These are phyloP conservation scores for Lachancea lanzarotensis DNA, from an alignment of 805 yeast genomes.

Conservation along the genomic window DNA sequence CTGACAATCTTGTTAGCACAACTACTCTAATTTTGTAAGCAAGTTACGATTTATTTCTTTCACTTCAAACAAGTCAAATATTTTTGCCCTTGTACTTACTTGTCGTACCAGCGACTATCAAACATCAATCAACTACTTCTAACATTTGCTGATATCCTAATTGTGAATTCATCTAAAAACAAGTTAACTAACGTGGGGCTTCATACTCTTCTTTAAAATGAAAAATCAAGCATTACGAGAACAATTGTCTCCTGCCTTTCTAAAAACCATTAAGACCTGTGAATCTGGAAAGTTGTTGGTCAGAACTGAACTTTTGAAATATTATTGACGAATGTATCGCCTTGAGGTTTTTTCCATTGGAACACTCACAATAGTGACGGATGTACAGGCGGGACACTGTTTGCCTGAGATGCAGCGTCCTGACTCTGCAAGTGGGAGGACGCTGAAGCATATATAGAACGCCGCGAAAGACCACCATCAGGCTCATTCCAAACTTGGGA, in stretches of 20 bases:
- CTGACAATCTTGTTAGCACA: too few species aligned
- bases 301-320: neutral
- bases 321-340: neutral
- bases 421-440: conserved; percentile 5
- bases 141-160: neutral
- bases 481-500: conserved; percentile 6
- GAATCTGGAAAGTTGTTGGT: neutral
- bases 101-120: too few species aligned
- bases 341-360: neutral
- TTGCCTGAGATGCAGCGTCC: conserved; percentile 1
- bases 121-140: neutral
- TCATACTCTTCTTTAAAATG: neutral
- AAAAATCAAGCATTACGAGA: neutral
- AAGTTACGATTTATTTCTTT: too few species aligned
- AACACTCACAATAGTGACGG: conserved; percentile 13
- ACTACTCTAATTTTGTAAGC: too few species aligned
- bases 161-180: neutral
- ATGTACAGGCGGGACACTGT: conserved; percentile 17
- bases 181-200: neutral
- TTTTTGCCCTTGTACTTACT: too few species aligned
- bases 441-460: conserved; percentile 3
- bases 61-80: too few species aligned
- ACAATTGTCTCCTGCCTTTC: neutral
- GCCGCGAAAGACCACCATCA: neutral
- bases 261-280: neutral